Base-by-base conservation (phyloP, 352 stramenopile species). In the Globisporangium yorkense region DNA sequence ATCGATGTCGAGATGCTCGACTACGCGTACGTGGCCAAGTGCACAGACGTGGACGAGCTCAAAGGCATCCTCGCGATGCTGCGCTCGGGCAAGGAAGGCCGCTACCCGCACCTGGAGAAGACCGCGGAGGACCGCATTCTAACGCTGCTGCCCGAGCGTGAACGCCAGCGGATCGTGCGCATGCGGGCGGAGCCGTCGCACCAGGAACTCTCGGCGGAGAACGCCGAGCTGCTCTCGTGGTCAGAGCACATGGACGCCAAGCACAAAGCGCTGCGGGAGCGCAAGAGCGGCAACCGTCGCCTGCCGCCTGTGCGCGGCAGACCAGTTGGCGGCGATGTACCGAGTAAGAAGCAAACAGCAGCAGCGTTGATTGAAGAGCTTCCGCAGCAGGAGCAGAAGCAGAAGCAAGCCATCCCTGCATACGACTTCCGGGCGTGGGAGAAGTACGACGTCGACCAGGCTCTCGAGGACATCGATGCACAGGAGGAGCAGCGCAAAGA, bases 351-450 rank as follows among this genome's bases (percentile, higher is more conserved):
- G 37, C 37, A 13, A 43, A 6, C 37, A 37, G 33, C 33, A 37
- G 4, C 33, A 37, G 33, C 33, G 33, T 13, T 27, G 43, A 48
- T 48, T n/a, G 43, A 48, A 5, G 43, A 48, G n/a, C 16, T 48
- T 27, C 43, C 6, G 39, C 39, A 61, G 20, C 63, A 70, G 57
- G 67, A 69, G 40, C 40, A 49, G 18, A 69, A 74, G 35, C 56
- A 63, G 13, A 62, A 66, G n/a, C 56, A 66, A 20, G 63, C 77
- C 18, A 94, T 94, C 48, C 77, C 71, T 41, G 88, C 87, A 10
- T 96, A 97, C 68, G 90, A 97, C 65, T 98, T 97, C 48, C 76
- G 87, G 5, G 77, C 85, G 27, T 98, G 91, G 91, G 85, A 97
- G 49, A 95, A 96, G 58, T 97, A 94, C 63, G 74, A 97, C 31